These are phyloP conservation scores for Physcomitrellopsis africana DNA, from an alignment of 225 moss, liverwort and hornwort species.

Conservation along the genomic window DNA sequence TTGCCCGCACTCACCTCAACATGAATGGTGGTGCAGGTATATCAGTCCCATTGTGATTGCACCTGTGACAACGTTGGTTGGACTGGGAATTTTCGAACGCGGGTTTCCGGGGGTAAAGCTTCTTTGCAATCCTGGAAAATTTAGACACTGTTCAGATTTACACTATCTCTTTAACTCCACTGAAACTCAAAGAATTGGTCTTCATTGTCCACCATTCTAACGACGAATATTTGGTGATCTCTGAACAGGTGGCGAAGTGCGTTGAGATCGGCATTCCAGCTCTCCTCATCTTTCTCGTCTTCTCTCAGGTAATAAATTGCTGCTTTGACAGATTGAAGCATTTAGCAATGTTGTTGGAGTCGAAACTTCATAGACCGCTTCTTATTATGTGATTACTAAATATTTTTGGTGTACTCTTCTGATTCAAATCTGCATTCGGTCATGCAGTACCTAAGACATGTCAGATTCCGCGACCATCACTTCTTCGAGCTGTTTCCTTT, in stretches of 20 bases:
- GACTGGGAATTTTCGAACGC: constrained; percentile 67
- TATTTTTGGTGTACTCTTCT: too few relatives aligned
- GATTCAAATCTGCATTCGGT: neutral
- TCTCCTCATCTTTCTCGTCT: constrained; percentile 55
- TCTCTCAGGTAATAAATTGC: constrained; percentile 49
- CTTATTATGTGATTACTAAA: neutral
- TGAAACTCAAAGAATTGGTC: too few relatives aligned
- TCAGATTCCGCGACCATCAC: constrained; percentile 46
- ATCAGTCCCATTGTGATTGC: constrained; percentile 84
- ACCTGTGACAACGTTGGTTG: constrained; percentile 68
- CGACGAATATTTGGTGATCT: neutral
- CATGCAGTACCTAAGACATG: constrained; percentile 55
- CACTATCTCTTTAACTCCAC: too few relatives aligned
- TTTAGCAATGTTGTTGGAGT: neutral
- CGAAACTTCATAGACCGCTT: neutral
- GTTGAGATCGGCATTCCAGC: constrained; percentile 77
- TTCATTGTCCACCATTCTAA: neutral
- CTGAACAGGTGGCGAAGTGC: constrained; percentile 75
- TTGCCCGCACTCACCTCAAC: neutral
- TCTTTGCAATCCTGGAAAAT: neutral
- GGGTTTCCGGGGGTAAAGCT: constrained; percentile 72
- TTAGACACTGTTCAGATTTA: too few relatives aligned
- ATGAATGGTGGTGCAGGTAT: constrained; percentile 43
- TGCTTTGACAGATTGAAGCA: neutral
- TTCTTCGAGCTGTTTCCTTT: constrained; percentile 69